A percentile compares a stretch with the other conserved stretches of the same genome.
phyloP scores from a whole-genome alignment of 495 filamentous ascomycete genomes.

The Neurospora intermedia region DNA sequence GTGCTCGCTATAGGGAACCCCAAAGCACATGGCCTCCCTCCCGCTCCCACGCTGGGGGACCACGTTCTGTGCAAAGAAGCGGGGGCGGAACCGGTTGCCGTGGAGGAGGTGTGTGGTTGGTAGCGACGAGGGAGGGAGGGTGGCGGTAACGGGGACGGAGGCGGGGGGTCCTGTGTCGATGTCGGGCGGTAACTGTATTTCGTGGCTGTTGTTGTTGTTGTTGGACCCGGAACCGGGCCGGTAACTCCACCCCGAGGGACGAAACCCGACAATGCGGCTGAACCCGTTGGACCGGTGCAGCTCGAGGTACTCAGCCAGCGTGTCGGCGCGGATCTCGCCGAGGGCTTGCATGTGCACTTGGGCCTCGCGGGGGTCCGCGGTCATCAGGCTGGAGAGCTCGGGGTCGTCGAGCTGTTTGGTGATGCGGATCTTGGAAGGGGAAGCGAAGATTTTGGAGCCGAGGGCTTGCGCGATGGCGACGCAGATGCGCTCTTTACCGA shows the following conservation, averaged over 20 bases:
- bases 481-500: conserved; percentile 96
- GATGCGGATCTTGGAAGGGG: conserved; percentile 70
- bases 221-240: conserved; percentile 33
- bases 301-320: conserved; percentile 78
- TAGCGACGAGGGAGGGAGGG: conserved; percentile 23
- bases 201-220: neutral
- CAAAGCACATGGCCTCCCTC: conserved; percentile 66
- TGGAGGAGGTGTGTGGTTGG: conserved; percentile 53
- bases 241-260: conserved; percentile 88
- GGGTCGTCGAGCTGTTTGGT: conserved; percentile 76
- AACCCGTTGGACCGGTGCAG: conserved; percentile 61
- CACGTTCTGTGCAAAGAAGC: conserved; percentile 55
- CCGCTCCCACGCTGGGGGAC: conserved; percentile 71
- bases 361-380: conserved; percentile 66
- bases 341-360: conserved; percentile 97
- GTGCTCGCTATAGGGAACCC: conserved; percentile 92
- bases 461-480: conserved; percentile 82
- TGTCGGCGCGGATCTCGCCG: conserved; percentile 81
- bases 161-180: neutral
- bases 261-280: conserved; percentile 77
- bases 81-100: conserved; percentile 58
- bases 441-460: conserved; percentile 81
- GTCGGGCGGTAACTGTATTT: neutral
- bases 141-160: conserved; percentile 16
- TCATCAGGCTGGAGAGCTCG: conserved; percentile 66